Conservation (phyloP, 768 basidiomycete species). For the Agrocybe chaxingu region DNA sequence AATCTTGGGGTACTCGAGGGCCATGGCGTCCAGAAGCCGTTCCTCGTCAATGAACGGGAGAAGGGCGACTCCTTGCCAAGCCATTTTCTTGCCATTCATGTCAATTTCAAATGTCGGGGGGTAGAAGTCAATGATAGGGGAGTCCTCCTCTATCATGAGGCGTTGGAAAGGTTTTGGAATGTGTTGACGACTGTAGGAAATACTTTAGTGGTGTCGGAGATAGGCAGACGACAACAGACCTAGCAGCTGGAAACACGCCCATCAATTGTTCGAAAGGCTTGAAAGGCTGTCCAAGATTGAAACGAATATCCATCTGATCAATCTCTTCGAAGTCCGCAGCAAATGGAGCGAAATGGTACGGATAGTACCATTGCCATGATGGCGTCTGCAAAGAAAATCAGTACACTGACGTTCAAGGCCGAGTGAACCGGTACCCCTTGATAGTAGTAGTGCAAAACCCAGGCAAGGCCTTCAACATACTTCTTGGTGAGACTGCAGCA, state of each 20-base stretch:
- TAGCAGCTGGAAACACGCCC: constrained; percentile 95
- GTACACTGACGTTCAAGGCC: constrained; percentile 4
- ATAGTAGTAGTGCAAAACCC: constrained; percentile 98
- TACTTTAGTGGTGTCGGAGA: constrained; percentile 4
- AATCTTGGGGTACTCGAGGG: constrained; percentile 58
- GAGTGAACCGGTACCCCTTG: constrained; percentile 71
- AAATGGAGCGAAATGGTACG: constrained; percentile 97
- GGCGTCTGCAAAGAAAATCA: constrained; percentile 51
- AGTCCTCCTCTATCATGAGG: constrained; percentile 83
- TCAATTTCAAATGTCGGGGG: constrained; percentile 90
- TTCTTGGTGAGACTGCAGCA: constrained; percentile 61
- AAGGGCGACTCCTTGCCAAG: constrained; percentile 97
- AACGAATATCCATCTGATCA: constrained; percentile 73
- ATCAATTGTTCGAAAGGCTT: constrained; percentile 97
- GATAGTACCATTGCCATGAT: constrained; percentile 99
- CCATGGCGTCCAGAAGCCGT: constrained; percentile 84
- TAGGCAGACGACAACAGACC: constrained; percentile 23
- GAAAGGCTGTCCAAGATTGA: constrained; percentile 83
- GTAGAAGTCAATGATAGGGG: constrained; percentile 96
- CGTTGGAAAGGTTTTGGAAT: constrained; percentile 84
- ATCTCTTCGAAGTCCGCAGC: constrained; percentile 90
- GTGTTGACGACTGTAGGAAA: constrained; percentile 65
- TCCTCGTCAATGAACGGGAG: constrained; percentile 92
- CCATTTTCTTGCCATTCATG: constrained; percentile 99
- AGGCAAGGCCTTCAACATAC: constrained; percentile 94